Evolutionary conservation across 805 yeast genomes (phyloP).

Genomic region (Suhomyces pyralidae): DNA sequence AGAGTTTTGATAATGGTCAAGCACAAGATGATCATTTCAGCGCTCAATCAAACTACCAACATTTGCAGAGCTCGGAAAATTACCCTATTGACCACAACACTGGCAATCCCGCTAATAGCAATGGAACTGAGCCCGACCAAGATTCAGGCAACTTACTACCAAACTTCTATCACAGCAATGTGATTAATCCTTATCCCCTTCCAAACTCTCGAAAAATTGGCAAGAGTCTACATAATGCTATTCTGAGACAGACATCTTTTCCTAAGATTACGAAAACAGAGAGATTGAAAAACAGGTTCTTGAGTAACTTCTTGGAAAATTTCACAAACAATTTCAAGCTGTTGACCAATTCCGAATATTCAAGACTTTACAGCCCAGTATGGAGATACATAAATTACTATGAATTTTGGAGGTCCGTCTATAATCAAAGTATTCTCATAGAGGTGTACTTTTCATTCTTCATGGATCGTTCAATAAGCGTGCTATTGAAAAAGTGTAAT

Average conservation of each 20-base stretch:
- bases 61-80: not conserved
- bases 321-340: slow-evolving; percentile 11
- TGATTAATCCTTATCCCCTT: slow-evolving; percentile 8
- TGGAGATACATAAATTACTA: slow-evolving; percentile 21
- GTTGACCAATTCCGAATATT: slow-evolving; percentile 13
- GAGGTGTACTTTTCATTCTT: slow-evolving; percentile 34
- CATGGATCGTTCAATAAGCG: slow-evolving; percentile 36
- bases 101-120: not conserved
- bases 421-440: slow-evolving; percentile 25
- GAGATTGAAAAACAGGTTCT: slow-evolving; percentile 12
- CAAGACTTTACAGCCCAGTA: slow-evolving; percentile 18
- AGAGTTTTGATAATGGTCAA: not conserved
- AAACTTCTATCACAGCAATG: slow-evolving; percentile 1
- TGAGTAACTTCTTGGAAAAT: slow-evolving; percentile 12
- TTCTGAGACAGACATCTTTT: slow-evolving; percentile 10
- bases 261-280: slow-evolving; percentile 8
- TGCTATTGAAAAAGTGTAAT: slow-evolving; percentile 18
- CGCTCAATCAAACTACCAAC: not conserved
- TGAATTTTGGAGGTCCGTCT: slow-evolving; percentile 30
- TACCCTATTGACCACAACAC: not conserved
- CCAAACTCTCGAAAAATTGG: slow-evolving; percentile 2
- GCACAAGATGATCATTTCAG: not conserved
- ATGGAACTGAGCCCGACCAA: not conserved
- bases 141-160: not conserved
- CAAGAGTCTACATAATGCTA: slow-evolving; percentile 20